A percentile compares a stretch with the other conserved stretches of the same genome.
Conservation (phyloP, 78 protist species). For the Speleostelium caveatum region DNA sequence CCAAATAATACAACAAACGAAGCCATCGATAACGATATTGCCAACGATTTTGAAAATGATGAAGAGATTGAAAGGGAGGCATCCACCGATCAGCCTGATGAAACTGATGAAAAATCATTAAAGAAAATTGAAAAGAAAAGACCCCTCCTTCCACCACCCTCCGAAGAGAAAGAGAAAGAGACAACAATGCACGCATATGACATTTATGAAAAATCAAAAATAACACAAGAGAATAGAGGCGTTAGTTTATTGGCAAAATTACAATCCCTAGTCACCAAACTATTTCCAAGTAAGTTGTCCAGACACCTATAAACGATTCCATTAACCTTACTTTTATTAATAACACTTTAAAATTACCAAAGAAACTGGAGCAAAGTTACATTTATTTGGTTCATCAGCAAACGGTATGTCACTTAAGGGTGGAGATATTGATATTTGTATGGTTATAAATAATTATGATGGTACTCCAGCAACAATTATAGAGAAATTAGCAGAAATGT, state of each 20-base stretch:
- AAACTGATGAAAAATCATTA: slow-evolving; percentile 7
- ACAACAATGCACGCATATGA: slow-evolving; percentile 56
- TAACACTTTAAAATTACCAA: neutral
- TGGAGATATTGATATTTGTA: slow-evolving; percentile 80
- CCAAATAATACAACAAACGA: neutral
- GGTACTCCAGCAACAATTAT: slow-evolving; percentile 67
- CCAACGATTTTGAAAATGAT: neutral
- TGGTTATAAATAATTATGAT: slow-evolving; percentile 41
- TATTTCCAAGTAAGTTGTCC: slow-evolving; percentile 35
- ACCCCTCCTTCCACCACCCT: slow-evolving; percentile 53
- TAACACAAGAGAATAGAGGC: slow-evolving; percentile 74
- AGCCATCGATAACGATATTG: neutral
- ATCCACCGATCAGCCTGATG: too few relatives aligned
- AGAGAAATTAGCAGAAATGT: slow-evolving; percentile 47
- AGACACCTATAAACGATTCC: neutral
- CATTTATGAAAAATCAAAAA: slow-evolving; percentile 70
- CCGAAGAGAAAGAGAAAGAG: slow-evolving; percentile 18
- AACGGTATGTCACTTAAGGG: slow-evolving; percentile 76
- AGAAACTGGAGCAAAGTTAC: slow-evolving; percentile 60
- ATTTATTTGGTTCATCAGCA: slow-evolving; percentile 82
- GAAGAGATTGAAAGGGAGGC: slow-evolving; percentile 45
- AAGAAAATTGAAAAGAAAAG: slow-evolving; percentile 54
- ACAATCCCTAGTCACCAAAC: slow-evolving; percentile 54
- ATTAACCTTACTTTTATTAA: neutral
- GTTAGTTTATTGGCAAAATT: slow-evolving; percentile 15